phyloP scores from a whole-genome alignment of 345 rosid genomes.

The Pseudoturritis turrita region DNA sequence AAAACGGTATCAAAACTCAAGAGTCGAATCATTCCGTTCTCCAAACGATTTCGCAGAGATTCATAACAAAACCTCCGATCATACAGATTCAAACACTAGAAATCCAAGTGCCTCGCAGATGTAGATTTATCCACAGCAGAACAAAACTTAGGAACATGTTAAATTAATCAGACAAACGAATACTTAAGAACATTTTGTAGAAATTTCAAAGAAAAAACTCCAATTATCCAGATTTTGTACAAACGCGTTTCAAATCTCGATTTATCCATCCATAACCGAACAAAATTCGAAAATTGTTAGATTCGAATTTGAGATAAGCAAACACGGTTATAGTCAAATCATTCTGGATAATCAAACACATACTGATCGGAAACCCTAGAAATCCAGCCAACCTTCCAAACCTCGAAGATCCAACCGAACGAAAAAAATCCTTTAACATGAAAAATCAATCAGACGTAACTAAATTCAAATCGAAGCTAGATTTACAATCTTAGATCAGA shows the following conservation, averaged over 20 bases:
- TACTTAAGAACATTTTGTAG: background rate
- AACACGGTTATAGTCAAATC: background rate
- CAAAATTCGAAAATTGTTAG: background rate
- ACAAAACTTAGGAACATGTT: background rate
- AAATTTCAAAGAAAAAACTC: background rate
- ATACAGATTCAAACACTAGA: background rate
- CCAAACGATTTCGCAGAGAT: background rate
- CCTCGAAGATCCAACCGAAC: background rate
- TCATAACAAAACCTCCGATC: background rate
- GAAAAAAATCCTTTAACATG: background rate
- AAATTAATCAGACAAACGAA: background rate
- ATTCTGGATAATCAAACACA: background rate
- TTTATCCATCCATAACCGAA: background rate
- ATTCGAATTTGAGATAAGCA: background rate
- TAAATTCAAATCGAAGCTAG: background rate
- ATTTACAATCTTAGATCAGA: background rate
- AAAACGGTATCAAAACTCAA: background rate
- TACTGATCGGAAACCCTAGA: constrained; percentile 26
- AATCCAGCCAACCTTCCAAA: background rate
- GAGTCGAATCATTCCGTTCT: background rate
- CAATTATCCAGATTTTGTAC: background rate
- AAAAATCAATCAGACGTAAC: background rate
- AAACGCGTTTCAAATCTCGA: background rate
- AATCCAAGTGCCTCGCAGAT: background rate
- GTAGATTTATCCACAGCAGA: background rate